Percentiles rank a stretch among this genome's conserved stretches.
These are phyloP conservation scores for Puccinia coronata DNA, from an alignment of 1,284 basidiomycete species.

Conservation along the genomic window DNA sequence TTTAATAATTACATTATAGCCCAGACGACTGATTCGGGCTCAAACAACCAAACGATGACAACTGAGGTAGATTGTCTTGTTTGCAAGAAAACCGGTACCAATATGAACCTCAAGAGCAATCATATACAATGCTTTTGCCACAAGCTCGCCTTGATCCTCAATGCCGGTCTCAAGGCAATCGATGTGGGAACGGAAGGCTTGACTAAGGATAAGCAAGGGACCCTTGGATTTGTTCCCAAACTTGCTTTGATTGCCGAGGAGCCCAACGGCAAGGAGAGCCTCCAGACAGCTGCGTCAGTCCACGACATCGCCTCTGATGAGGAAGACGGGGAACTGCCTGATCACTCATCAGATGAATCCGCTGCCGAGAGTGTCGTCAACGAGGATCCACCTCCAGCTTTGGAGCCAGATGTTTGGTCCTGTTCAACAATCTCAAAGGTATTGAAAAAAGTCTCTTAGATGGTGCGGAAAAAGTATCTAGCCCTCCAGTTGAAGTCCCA, in stretches of 20 bases:
- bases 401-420: neutral
- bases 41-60: neutral
- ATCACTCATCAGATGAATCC: too few relatives aligned
- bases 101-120: neutral
- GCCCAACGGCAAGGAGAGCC: too few relatives aligned
- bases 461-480: too few relatives aligned
- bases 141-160: neutral
- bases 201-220: neutral
- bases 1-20: neutral
- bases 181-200: neutral
- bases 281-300: neutral
- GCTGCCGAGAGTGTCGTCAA: too few relatives aligned
- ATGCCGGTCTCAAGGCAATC: neutral
- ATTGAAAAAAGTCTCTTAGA: too few relatives aligned
- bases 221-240: neutral
- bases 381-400: too few relatives aligned
- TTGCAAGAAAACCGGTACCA: neutral
- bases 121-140: neutral
- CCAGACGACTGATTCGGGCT: neutral
- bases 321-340: too few relatives aligned
- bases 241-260: neutral
- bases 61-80: neutral
- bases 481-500: too few relatives aligned
- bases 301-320: neutral
- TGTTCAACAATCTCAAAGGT: too few relatives aligned